Evolutionary conservation across 495 filamentous ascomycete genomes (phyloP), one percentile per base, ranked within the genome.

Genomic region (Echria macrotheca): DNA sequence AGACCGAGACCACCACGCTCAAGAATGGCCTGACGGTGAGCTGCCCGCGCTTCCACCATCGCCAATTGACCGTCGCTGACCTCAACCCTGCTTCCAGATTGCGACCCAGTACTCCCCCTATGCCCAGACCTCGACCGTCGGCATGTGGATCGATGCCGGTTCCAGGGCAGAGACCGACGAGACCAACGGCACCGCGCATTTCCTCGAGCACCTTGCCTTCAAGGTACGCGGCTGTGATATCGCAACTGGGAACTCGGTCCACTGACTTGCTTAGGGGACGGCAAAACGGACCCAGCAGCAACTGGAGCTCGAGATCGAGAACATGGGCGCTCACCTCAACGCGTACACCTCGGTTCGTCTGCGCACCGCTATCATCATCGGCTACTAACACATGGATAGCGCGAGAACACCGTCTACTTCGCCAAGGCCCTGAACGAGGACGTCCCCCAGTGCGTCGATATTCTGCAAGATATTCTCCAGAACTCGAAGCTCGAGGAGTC

Each of bases 351-450:
- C 91, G 76, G 91, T 96, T 86, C 55, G 86, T 74, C 59, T 54
- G 56, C 11, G 0, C 22, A 15, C 32, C 32, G 46, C 21, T 5
- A 55, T 36, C 15, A 33, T 28, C 19, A 15, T 33, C 53, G 17
- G 56, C 61, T 67, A 59, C 75, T 73, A 56, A 67, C 64, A 48
- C 21, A 14, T 7, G 10, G 46, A 40, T 62, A 96, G 88, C 85
- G 93, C 62, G 93, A 98, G 75, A 96, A 95, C 79, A 98, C 93
- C 56, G 93, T 97, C 65, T 98, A 99, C 80, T 99, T 96, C 71
- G 93, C 94, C 72, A 96, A 96, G 74, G 83, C 94, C 53, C 95
- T 99, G 76, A 99, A 97, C 77, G 79, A 83, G 69, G 93, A 99
- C 69, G 89, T 96, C 48, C 90, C 91, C 59, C 86, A 87, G 66